Evolutionary conservation across 108 stramenopile genomes (phyloP).

Genomic region (Seminavis robusta): DNA sequence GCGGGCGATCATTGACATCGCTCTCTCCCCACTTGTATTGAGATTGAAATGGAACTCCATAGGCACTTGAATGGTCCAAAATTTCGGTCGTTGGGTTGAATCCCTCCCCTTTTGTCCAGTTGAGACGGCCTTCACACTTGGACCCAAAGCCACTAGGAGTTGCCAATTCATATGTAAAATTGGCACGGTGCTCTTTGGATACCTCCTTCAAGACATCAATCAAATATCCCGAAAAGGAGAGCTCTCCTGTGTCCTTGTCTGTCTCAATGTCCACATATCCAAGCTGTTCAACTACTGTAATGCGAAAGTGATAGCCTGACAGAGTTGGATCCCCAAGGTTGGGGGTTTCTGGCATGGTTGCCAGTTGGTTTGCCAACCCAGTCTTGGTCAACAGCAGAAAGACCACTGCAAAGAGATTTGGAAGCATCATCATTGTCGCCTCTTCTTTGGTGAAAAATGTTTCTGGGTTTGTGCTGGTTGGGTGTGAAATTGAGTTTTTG

Average conservation of each 20-base stretch:
- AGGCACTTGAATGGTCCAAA: too few relatives aligned
- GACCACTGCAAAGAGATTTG: too few relatives aligned
- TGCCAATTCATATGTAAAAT: constrained; percentile 24
- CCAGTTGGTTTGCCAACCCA: too few relatives aligned
- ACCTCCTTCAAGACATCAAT: constrained; percentile 11
- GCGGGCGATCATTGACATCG: constrained; percentile 22
- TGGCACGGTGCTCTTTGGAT: constrained; percentile 7
- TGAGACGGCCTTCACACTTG: constrained; percentile 8
- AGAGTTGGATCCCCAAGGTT: too few relatives aligned
- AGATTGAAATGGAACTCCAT: constrained; percentile 1
- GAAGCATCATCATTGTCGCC: too few relatives aligned
- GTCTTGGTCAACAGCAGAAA: too few relatives aligned
- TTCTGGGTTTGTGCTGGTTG: too few relatives aligned
- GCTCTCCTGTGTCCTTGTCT: background rate
- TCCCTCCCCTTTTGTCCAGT: constrained; percentile 1
- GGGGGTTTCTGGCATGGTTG: too few relatives aligned
- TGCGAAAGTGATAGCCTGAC: constrained; percentile 21
- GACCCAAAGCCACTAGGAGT: constrained; percentile 27
- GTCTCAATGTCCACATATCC: constrained; percentile 15
- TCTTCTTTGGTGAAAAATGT: too few relatives aligned
- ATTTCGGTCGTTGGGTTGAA: too few relatives aligned
- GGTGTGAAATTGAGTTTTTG: too few relatives aligned
- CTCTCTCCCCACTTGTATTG: constrained; percentile 28
- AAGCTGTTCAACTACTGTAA: constrained; percentile 21
- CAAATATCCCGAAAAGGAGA: constrained; percentile 15